Evolutionary conservation across 1,284 basidiomycete species (phyloP), one percentile per base, ranked within the genome.

Genomic region (Agaricales sp.): DNA sequence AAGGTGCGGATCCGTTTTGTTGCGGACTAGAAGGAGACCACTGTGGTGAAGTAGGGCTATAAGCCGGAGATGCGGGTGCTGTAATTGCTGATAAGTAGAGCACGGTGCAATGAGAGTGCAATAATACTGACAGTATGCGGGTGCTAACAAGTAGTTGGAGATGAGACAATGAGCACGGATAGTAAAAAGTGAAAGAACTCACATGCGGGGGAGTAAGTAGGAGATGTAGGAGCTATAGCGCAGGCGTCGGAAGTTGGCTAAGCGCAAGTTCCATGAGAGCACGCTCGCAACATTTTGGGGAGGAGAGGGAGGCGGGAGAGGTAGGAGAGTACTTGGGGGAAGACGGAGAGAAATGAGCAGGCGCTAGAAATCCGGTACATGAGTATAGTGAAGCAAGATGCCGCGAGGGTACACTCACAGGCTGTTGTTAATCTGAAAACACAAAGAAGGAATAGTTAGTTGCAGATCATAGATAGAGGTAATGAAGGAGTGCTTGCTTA

Each of bases 51-150:
- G 86, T 84, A 30, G 87, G 87, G 57, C 85, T 87, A 62, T 89
- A 90, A 18, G 82, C 84, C 35, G 86, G 87, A 24, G 86, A 89
- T 8, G 85, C 81, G n/a, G 86, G 87, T 38, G 86, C 84, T 87
- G 56, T 16, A 54, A 46, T 23, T 47, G 54, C 43, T 51, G 35
- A 50, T 49, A 41, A 50, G 57, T 30, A 54, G 56, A 52, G 50
- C 53, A 51, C 51, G 23, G 56, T 48, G 50, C 48, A 24, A 51
- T 47, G 24, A 45, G 25, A 22, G 26, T 37, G 37, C 2, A 24
- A 51, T 18, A 21, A 20, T 41, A 70, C 82, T 74, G 61, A 86
- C 82, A 87, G 66, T 88, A 88, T 38, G 82, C 76, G 22, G 80
- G 81, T 41, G 80, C 78, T 78, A 50, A 18, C 54, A 43, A 52